Evolutionary conservation across 257 asterid genomes (phyloP).

Genomic region (Solanum virginianum): DNA sequence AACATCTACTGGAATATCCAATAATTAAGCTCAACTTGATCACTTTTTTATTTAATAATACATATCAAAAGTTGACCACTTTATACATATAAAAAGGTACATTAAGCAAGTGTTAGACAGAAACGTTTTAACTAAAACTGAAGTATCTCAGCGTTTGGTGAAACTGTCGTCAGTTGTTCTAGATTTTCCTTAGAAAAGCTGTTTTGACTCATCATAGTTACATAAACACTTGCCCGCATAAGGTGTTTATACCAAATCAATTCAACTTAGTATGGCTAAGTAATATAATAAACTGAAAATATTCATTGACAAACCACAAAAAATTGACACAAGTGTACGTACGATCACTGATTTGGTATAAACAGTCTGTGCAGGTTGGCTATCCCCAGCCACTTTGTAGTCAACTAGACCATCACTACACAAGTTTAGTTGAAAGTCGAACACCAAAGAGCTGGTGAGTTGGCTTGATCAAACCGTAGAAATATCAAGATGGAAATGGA

Average conservation of each 20-base stretch:
- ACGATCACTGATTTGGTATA: neutral
- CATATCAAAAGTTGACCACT: neutral
- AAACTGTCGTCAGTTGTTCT: neutral
- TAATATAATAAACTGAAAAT: neutral
- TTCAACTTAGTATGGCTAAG: neutral
- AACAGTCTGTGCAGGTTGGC: neutral
- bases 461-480: too few species aligned
- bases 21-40: neutral
- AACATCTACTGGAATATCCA: neutral
- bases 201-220: neutral
- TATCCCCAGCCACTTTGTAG: too few species aligned
- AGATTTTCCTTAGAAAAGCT: neutral
- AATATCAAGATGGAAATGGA: too few species aligned
- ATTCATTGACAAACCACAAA: neutral
- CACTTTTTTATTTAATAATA: neutral
- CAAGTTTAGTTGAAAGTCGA: too few species aligned
- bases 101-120: neutral
- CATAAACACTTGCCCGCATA: neutral
- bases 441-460: too few species aligned
- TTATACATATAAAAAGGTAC: too few species aligned
- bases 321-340: neutral
- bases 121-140: neutral
- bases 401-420: too few species aligned
- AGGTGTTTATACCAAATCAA: neutral
- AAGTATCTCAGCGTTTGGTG: neutral